These are phyloP conservation scores for Filobasidium floriforme DNA, from an alignment of 768 basidiomycete genomes.

Conservation along the genomic window DNA sequence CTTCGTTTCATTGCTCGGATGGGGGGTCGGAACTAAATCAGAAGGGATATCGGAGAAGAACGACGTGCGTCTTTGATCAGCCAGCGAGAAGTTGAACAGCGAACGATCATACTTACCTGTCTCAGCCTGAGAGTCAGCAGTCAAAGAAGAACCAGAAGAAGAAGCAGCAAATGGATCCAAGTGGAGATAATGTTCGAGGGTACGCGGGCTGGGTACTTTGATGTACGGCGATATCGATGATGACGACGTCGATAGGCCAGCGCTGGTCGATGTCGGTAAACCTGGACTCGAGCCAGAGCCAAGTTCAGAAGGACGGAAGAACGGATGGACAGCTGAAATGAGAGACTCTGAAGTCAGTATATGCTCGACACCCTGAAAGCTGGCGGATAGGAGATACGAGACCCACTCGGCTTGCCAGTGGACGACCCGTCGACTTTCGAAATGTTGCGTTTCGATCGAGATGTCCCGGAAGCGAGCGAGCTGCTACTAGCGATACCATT, in stretches of 20 bases:
- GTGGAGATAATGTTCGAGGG: slow-evolving; percentile 38
- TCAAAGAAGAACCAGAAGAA: no score
- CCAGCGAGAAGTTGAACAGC: no score
- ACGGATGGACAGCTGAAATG: background rate
- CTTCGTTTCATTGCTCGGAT: background rate
- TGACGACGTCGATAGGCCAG: background rate
- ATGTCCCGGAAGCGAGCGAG: background rate
- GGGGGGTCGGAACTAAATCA: background rate
- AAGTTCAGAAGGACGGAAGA: slow-evolving; percentile 1
- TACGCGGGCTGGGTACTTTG: slow-evolving; percentile 30
- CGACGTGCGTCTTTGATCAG: no score
- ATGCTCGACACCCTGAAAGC: background rate
- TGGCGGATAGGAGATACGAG: background rate
- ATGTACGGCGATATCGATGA: background rate
- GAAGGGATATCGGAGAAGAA: no score
- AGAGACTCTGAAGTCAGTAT: background rate
- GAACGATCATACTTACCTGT: no score
- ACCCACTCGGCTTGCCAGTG: background rate
- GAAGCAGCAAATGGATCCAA: slow-evolving; percentile 35
- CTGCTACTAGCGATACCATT: background rate
- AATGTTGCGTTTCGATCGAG: background rate
- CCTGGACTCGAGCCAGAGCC: no score
- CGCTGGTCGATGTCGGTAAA: no score
- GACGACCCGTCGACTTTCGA: background rate
- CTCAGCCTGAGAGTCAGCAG: no score